Base-by-base conservation (phyloP, 2,329 filamentous ascomycete species). In the Fragosphaeria purpurea region DNA sequence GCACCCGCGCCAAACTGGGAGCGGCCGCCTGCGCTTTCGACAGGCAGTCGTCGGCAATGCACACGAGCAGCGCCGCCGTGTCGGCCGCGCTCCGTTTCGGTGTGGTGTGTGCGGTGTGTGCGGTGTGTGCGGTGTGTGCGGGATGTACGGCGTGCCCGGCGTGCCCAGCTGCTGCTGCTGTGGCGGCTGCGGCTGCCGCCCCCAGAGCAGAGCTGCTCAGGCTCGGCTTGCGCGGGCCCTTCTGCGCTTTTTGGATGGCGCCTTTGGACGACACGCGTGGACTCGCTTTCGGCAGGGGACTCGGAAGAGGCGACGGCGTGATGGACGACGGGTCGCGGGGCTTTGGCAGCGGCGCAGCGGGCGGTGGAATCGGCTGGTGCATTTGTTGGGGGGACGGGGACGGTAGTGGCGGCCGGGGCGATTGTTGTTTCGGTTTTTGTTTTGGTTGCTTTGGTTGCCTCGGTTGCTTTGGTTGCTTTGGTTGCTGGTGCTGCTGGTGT, bases 1-100 rank as follows among this genome's bases (percentile, higher is more conserved):
- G 71, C 3, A 73, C 69, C 13, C 68, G 66, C 13, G 76, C 73
- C 3, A 80, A 65, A 1, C 67, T 59, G 4, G 73, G 67, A 1
- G 74, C 74, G 52, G 80, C 72, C 2, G 66, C 65, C 53, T 83
- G 79, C 12, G 86, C 86, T 48, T 80, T 82, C 32, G 70, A 69
- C 48, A 90, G 79, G 59, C 86, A 88, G 57, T 91, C 85, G 59
- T 91, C 85, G 3, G 85, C 85, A 11, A 88, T 72, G n/a, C 77
- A 77, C 7, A 88, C 70, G 51, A 90, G 70, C 7, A 89, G 68
- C 2, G 81, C 70, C 3, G 77, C 69, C 1, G 73, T 75, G 50
- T 80, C 77, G 7, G 72, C 62, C 4, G 67, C 62, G 7, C 66
- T 61, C 55, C 70, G 70, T 5, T 67, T 62, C 0, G 67, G 64